Conservation (phyloP, 345 rosid genomes). For the Brassica nigra region DNA sequence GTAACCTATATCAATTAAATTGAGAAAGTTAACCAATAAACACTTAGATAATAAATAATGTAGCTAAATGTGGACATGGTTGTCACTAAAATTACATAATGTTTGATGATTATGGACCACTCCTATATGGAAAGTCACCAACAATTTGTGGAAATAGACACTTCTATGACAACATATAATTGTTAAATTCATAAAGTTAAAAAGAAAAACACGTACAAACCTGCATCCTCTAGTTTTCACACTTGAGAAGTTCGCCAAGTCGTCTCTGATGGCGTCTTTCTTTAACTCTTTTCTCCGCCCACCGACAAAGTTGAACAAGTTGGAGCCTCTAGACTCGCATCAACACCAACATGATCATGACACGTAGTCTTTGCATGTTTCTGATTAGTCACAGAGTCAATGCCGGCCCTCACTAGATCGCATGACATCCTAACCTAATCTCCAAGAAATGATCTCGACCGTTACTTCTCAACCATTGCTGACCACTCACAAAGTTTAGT, state of each 20-base stretch:
- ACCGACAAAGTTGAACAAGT: not conserved
- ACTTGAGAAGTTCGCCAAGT: not conserved
- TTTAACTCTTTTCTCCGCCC: not conserved
- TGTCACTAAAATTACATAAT: not conserved
- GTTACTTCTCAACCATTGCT: not conserved
- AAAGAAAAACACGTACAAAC: not conserved
- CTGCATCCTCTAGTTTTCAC: not conserved
- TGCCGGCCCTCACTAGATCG: not conserved
- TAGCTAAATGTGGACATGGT: not conserved
- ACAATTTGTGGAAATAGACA: not conserved
- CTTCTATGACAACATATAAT: not conserved
- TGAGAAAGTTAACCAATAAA: not conserved
- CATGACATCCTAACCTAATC: not conserved
- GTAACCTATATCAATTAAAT: not conserved
- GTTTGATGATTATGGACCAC: not conserved
- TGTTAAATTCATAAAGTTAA: not conserved
- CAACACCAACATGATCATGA: not conserved
- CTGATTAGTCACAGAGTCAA: not conserved
- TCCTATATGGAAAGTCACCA: not conserved
- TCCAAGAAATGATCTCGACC: not conserved
- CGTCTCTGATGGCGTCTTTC: not conserved
- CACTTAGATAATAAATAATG: not conserved
- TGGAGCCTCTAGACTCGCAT: not conserved
- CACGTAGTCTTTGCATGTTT: not conserved
- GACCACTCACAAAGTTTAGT: not conserved